A percentile compares a stretch with the other conserved stretches of the same genome.
Conservation (phyloP, 805 yeast genomes). For the Candida silvicultrix region DNA sequence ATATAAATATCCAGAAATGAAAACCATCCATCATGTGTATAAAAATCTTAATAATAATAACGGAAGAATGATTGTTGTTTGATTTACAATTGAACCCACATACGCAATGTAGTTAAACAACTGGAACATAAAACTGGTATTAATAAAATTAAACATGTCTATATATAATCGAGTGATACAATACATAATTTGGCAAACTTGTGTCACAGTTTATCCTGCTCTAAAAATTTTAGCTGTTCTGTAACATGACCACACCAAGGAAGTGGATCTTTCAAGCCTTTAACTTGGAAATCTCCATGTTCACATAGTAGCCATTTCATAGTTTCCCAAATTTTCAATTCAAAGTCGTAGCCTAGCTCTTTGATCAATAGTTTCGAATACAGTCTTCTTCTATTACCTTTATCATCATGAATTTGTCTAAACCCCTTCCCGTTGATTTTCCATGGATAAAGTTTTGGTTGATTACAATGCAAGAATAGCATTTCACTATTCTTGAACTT, state of each 20-base stretch:
- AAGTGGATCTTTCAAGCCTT: conserved; percentile 31
- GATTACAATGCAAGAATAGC: conserved; percentile 23
- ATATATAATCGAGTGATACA: no score
- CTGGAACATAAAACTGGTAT: no score
- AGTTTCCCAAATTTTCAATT: conserved; percentile 21
- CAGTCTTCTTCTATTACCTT: conserved; percentile 18
- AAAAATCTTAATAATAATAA: background rate
- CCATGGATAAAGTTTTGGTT: conserved; percentile 25
- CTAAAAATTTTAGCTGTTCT: conserved; percentile 31
- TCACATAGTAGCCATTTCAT: conserved; percentile 23
- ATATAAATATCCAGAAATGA: background rate
- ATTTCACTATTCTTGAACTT: conserved; percentile 15
- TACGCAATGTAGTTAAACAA: no score
- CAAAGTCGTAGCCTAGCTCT: conserved; percentile 24
- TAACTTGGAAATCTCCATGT: conserved; percentile 29
- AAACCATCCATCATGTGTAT: background rate
- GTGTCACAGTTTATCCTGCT: conserved; percentile 4
- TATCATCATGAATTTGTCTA: conserved; percentile 11
- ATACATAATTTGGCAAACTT: no score
- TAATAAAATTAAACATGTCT: no score
- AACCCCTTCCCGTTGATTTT: conserved; percentile 21
- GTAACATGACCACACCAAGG: conserved; percentile 32
- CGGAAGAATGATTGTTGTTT: no score
- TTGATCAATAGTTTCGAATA: conserved; percentile 13
- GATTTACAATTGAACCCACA: no score